A percentile compares a stretch with the other conserved stretches of the same genome.
Evolutionary conservation across 2,329 filamentous ascomycete species (phyloP).

Genomic region (Clarireedia sp.): DNA sequence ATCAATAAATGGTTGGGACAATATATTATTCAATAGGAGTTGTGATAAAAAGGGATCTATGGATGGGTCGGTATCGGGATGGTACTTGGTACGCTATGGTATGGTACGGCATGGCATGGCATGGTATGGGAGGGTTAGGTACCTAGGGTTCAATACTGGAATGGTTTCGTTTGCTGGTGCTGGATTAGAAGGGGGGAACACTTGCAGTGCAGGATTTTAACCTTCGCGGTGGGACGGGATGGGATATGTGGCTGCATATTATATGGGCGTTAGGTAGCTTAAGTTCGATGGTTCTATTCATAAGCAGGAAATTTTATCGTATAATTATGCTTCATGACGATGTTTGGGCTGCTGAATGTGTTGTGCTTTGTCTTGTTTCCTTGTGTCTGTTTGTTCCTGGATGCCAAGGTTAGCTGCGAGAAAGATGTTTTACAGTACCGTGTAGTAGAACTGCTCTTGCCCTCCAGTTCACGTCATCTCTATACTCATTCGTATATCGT

Average conservation of each 20-base stretch:
- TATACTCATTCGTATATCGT: too few species aligned
- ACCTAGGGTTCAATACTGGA: too few species aligned
- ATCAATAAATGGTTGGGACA: background rate
- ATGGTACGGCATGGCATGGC: too few species aligned
- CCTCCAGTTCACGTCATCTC: too few species aligned
- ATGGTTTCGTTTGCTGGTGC: too few species aligned
- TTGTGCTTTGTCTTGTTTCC: background rate
- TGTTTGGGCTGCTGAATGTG: background rate
- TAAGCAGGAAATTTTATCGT: background rate
- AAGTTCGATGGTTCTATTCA: background rate
- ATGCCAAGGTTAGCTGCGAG: too few species aligned
- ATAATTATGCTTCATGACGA: background rate
- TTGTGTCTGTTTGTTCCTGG: too few species aligned
- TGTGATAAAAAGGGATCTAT: constrained; percentile 4
- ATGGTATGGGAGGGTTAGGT: background rate
- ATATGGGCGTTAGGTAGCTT: background rate
- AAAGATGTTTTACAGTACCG: too few species aligned
- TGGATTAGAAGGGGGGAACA: too few species aligned
- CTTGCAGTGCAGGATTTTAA: background rate
- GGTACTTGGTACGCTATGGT: background rate
- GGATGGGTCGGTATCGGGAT: background rate
- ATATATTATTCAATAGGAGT: background rate
- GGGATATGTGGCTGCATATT: background rate
- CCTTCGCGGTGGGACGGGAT: constrained; percentile 1
- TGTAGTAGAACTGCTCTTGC: too few species aligned